These are phyloP conservation scores for Xylogone sp. DNA, from an alignment of 2,329 filamentous ascomycete genomes.

Conservation along the genomic window DNA sequence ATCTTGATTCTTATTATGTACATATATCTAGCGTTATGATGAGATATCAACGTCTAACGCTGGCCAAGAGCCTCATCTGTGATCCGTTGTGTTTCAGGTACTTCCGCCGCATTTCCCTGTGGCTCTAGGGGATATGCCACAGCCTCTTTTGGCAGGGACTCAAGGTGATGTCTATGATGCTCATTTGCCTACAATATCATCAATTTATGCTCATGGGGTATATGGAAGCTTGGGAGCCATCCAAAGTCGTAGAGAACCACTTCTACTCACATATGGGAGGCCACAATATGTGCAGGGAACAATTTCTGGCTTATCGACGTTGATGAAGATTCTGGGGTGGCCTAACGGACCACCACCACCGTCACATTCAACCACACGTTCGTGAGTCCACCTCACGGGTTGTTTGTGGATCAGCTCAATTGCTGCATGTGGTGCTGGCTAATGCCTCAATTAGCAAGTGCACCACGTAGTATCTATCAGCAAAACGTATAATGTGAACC, in stretches of 20 bases:
- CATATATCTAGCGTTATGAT: background rate
- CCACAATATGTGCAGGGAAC: slow-evolving; percentile 89
- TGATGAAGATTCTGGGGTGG: slow-evolving; percentile 95
- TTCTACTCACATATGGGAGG: slow-evolving; percentile 73
- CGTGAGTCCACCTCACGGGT: slow-evolving; percentile 87
- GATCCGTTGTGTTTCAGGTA: slow-evolving; percentile 53
- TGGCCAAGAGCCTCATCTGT: slow-evolving; percentile 57
- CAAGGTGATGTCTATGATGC: slow-evolving; percentile 78
- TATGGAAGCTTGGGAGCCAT: background rate
- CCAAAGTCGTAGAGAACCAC: background rate
- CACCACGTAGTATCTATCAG: background rate
- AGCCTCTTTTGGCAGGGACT: slow-evolving; percentile 63
- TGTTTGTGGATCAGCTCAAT: slow-evolving; percentile 97
- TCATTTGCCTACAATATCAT: slow-evolving; percentile 68
- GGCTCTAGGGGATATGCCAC: slow-evolving; percentile 77
- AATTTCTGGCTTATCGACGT: slow-evolving; percentile 95
- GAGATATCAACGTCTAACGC: slow-evolving; percentile 38
- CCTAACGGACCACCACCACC: slow-evolving; percentile 87
- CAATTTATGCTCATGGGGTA: background rate
- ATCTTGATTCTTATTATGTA: background rate
- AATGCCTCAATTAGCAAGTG: slow-evolving; percentile 27
- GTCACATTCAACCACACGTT: slow-evolving; percentile 79
- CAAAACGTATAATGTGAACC: no score
- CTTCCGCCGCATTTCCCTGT: slow-evolving; percentile 54
- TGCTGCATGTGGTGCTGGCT: slow-evolving; percentile 86